Evolutionary conservation across 2,329 filamentous ascomycete species (phyloP).

Genomic region (Clarireedia monteithiana): DNA sequence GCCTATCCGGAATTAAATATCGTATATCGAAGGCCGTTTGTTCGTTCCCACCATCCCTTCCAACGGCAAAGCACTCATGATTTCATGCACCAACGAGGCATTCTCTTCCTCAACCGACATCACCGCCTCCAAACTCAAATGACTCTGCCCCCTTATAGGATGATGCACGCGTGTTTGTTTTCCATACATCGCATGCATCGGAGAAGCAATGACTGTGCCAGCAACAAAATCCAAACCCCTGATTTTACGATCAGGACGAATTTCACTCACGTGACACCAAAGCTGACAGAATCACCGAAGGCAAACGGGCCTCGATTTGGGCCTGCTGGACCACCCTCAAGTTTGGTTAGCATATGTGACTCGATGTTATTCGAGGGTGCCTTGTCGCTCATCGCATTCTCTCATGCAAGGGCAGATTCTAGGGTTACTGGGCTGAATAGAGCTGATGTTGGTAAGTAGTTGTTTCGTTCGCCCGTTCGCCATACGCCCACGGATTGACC

Average conservation of each 20-base stretch:
- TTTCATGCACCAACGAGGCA: background rate
- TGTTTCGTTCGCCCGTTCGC: no score
- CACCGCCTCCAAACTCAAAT: background rate
- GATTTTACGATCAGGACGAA: background rate
- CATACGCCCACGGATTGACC: no score
- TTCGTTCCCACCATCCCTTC: background rate
- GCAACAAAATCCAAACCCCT: background rate
- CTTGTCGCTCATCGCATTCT: background rate
- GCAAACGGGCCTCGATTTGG: constrained; percentile 9
- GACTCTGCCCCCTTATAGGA: background rate
- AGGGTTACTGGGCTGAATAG: no score
- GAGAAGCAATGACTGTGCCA: background rate
- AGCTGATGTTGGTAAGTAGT: no score
- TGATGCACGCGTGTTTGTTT: background rate
- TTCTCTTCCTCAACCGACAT: background rate
- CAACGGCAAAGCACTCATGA: background rate
- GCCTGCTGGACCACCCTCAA: background rate
- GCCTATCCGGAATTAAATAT: background rate
- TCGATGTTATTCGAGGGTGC: background rate
- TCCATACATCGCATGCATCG: background rate
- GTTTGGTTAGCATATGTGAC: background rate
- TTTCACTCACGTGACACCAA: background rate
- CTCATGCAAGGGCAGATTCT: background rate
- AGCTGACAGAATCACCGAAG: constrained; percentile 1
- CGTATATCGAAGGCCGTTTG: background rate